These are phyloP conservation scores for Pochonia chlamydosporia DNA, from an alignment of 2,329 filamentous ascomycete genomes.

Conservation along the genomic window DNA sequence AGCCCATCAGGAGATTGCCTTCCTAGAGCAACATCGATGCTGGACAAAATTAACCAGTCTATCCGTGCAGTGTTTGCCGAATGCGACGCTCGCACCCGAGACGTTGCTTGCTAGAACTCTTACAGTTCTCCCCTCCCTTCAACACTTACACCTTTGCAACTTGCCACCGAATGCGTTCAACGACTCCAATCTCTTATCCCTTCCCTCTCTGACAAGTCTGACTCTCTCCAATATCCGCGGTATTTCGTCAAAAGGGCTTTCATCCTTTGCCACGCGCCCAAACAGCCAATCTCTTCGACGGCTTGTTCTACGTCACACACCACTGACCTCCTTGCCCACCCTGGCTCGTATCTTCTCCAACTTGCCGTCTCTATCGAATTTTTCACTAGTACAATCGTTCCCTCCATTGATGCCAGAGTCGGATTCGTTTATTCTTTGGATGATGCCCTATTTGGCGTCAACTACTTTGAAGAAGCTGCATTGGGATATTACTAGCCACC, in stretches of 20 bases:
- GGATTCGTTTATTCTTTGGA: constrained; percentile 48
- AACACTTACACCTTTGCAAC: constrained; percentile 54
- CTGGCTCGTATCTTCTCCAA: constrained; percentile 55
- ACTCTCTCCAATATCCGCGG: constrained; percentile 51
- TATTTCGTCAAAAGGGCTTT: constrained; percentile 50
- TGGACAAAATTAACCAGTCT: constrained; percentile 53
- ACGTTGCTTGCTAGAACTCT: constrained; percentile 46
- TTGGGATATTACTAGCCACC: constrained; percentile 57
- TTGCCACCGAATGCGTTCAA: constrained; percentile 52
- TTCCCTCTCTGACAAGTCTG: constrained; percentile 50
- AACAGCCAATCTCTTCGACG: constrained; percentile 39
- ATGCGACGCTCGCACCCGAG: constrained; percentile 47
- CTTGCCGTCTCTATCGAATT: constrained; percentile 39
- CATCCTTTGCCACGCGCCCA: constrained; percentile 47
- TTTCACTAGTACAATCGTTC: constrained; percentile 49
- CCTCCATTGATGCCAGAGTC: constrained; percentile 50
- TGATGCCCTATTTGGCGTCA: constrained; percentile 60
- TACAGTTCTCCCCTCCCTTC: constrained; percentile 45
- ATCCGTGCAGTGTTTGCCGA: constrained; percentile 53
- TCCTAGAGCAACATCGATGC: constrained; percentile 45
- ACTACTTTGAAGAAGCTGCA: constrained; percentile 47
- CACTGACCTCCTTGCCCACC: constrained; percentile 49
- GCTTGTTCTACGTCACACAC: constrained; percentile 50
- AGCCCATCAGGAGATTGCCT: constrained; percentile 32
- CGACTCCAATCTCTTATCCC: constrained; percentile 46